Evolutionary conservation across 1,284 basidiomycete genomes (phyloP).

Genomic region (Cryptococcus sp.): DNA sequence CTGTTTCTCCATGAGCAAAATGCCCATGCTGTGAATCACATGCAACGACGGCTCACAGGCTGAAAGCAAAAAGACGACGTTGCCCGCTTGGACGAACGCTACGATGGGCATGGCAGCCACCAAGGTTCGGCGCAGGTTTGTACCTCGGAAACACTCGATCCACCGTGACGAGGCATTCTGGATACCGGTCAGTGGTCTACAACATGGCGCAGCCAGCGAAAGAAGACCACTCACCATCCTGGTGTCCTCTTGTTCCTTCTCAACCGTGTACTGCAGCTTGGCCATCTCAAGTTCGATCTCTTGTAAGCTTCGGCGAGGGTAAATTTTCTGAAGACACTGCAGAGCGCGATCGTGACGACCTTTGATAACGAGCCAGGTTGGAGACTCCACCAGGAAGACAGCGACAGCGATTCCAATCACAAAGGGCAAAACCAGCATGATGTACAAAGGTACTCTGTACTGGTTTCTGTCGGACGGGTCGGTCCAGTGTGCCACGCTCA

Average conservation of each 20-base stretch:
- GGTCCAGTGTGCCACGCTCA: background rate
- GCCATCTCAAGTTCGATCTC: background rate
- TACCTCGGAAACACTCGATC: conserved; percentile 20
- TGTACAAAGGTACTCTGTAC: background rate
- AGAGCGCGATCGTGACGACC: background rate
- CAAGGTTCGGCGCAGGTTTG: conserved; percentile 8
- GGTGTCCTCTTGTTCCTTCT: background rate
- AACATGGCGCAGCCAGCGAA: background rate
- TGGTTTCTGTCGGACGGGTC: background rate
- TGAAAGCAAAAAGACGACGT: background rate
- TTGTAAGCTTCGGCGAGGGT: background rate
- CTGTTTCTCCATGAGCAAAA: background rate
- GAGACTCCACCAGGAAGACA: background rate
- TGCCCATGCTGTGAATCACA: background rate
- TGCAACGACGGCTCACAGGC: background rate
- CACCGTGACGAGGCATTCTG: background rate
- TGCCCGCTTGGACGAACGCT: background rate
- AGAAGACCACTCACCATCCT: background rate
- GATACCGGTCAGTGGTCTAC: background rate
- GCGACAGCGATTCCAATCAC: background rate
- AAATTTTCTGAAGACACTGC: background rate
- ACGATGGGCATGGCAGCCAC: conserved; percentile 15
- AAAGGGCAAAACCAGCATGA: background rate
- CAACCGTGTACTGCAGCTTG: background rate
- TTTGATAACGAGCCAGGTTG: background rate